Conservation (phyloP, 305 asterid species). For the Fraxinus greggii region DNA sequence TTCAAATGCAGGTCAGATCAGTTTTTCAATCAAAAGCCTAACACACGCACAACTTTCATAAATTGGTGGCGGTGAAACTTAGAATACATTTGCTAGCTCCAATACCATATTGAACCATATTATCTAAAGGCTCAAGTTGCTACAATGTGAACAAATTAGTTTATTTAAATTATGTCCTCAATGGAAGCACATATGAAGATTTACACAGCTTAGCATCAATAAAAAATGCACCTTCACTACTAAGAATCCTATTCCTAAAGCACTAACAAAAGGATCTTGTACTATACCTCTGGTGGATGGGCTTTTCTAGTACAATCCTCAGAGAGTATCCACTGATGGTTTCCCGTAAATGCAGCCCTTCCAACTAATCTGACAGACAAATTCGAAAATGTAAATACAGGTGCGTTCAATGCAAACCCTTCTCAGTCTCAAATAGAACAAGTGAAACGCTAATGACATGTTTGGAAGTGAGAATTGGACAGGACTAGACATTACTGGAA, state of each 20-base stretch:
- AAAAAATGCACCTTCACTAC: not conserved
- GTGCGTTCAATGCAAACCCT: not conserved
- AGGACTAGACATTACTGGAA: not conserved
- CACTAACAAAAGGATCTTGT: not conserved
- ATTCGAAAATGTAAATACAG: not conserved
- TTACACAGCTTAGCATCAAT: not conserved
- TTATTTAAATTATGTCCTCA: not conserved
- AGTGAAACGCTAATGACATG: not conserved
- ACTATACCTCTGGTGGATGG: conserved; percentile 60
- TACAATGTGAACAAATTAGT: not conserved
- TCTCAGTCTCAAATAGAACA: not conserved
- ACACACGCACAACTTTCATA: conserved; percentile 42
- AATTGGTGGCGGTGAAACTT: not conserved
- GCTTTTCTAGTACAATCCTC: conserved; percentile 39
- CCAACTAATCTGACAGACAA: conserved; percentile 58
- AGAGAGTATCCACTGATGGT: conserved; percentile 60
- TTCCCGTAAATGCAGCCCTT: conserved; percentile 66
- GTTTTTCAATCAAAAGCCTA: not conserved
- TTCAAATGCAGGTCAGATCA: not conserved
- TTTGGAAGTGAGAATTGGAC: not conserved
- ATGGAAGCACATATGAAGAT: not conserved
- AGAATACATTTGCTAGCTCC: conserved; percentile 32
- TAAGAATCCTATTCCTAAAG: not conserved
- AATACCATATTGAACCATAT: not conserved
- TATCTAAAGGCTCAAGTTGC: not conserved